Percentiles rank a stretch among this genome's conserved stretches.
phyloP scores from a whole-genome alignment of 768 basidiomycete genomes.

The Serendipita sp. region DNA sequence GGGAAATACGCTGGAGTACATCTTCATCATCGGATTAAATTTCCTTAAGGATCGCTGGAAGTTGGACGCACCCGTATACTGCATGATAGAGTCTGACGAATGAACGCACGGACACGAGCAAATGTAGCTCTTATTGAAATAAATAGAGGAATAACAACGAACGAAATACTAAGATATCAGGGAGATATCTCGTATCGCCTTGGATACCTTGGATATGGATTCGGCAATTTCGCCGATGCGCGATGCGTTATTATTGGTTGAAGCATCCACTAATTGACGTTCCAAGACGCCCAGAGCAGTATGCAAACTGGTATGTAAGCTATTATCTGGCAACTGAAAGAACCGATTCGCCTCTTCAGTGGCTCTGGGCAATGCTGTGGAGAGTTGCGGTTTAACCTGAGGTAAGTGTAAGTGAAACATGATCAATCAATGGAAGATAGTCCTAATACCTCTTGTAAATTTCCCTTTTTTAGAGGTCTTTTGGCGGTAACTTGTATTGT shows the following conservation, averaged over 20 bases:
- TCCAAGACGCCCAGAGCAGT: not conserved
- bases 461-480: no score
- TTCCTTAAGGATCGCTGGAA: slow-evolving; percentile 61
- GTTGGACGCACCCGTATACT: slow-evolving; percentile 78
- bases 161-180: no score
- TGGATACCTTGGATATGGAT: not conserved
- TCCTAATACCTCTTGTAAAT: no score
- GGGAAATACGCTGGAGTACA: slow-evolving; percentile 75
- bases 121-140: not conserved
- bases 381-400: no score
- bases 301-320: no score
- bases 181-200: not conserved
- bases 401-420: no score
- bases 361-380: no score
- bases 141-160: not conserved
- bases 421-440: no score
- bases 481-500: no score
- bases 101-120: slow-evolving; percentile 10
- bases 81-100: slow-evolving; percentile 67
- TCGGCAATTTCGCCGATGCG: not conserved
- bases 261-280: not conserved
- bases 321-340: no score
- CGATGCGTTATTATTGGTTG: not conserved
- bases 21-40: slow-evolving; percentile 79
- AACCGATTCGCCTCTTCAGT: no score